Percentiles rank a stretch among this genome's conserved stretches.
Conservation (phyloP, 768 basidiomycete species). For the Russula earlei region DNA sequence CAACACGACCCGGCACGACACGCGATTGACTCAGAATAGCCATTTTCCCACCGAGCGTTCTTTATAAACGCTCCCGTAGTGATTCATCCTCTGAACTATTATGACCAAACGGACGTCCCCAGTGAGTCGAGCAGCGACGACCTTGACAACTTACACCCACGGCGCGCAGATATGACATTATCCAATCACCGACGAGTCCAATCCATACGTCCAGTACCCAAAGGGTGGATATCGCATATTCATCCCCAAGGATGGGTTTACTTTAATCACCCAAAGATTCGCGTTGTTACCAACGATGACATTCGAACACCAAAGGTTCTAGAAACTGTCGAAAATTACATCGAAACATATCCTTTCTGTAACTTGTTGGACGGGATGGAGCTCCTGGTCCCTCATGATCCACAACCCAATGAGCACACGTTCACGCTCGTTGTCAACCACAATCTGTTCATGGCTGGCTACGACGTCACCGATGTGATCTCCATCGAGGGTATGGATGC, state of each 20-base stretch:
- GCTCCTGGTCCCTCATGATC: slow-evolving; percentile 31
- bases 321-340: slow-evolving; percentile 25
- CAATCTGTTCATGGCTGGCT: slow-evolving; percentile 38
- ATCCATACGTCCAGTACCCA: not conserved
- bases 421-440: slow-evolving; percentile 40
- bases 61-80: not conserved
- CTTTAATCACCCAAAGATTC: slow-evolving; percentile 34
- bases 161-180: not conserved
- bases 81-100: not conserved
- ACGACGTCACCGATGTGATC: slow-evolving; percentile 23
- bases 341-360: slow-evolving; percentile 24
- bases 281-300: slow-evolving; percentile 42
- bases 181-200: not conserved
- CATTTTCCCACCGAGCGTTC: not conserved
- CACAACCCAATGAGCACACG: slow-evolving; percentile 21
- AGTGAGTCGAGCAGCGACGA: too few relatives aligned
- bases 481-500: not conserved
- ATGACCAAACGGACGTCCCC: not conserved
- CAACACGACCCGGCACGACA: not conserved
- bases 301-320: slow-evolving; percentile 32
- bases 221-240: slow-evolving; percentile 24
- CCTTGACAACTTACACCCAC: too few relatives aligned
- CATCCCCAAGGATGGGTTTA: slow-evolving; percentile 45
- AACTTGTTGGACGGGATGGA: slow-evolving; percentile 36
- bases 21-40: not conserved